These are phyloP conservation scores for Hortiboletus campestris DNA, from an alignment of 768 basidiomycete species.

Conservation along the genomic window DNA sequence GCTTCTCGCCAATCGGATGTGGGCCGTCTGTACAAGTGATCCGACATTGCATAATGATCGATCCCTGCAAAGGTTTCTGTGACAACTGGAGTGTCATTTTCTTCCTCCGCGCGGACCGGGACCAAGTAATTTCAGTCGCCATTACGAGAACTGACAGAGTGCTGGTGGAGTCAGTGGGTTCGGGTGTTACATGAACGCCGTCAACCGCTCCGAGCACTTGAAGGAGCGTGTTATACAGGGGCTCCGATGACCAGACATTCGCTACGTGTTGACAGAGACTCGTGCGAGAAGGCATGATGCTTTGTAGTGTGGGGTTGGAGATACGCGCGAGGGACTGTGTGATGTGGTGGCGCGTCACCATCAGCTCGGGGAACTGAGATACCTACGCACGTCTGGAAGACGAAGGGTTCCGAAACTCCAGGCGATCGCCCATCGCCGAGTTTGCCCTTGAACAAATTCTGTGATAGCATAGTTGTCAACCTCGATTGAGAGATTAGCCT, in stretches of 20 bases:
- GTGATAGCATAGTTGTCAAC: constrained; percentile 85
- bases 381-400: constrained; percentile 71
- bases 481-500: constrained; percentile 37
- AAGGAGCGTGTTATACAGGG: constrained; percentile 21
- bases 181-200: constrained; percentile 18
- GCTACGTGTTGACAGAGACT: constrained; percentile 45
- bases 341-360: constrained; percentile 34
- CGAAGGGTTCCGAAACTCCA: constrained; percentile 73
- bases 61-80: background rate
- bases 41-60: constrained; percentile 22
- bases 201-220: constrained; percentile 36
- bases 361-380: background rate
- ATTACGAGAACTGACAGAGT: constrained; percentile 26
- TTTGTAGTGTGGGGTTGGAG: constrained; percentile 42
- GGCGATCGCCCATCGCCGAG: constrained; percentile 87
- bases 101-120: constrained; percentile 59
- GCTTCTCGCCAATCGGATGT: constrained; percentile 14
- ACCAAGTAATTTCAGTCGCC: constrained; percentile 57
- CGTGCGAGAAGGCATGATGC: constrained; percentile 58
- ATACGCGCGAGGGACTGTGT: constrained; percentile 39
- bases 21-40: constrained; percentile 22
- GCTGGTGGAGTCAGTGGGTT: background rate
- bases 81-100: constrained; percentile 21
- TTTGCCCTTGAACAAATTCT: constrained; percentile 83
- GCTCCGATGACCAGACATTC: constrained; percentile 3